Evolutionary conservation across 768 basidiomycete species (phyloP), one percentile per base, ranked within the genome.

Genomic region (Russula sp.): DNA sequence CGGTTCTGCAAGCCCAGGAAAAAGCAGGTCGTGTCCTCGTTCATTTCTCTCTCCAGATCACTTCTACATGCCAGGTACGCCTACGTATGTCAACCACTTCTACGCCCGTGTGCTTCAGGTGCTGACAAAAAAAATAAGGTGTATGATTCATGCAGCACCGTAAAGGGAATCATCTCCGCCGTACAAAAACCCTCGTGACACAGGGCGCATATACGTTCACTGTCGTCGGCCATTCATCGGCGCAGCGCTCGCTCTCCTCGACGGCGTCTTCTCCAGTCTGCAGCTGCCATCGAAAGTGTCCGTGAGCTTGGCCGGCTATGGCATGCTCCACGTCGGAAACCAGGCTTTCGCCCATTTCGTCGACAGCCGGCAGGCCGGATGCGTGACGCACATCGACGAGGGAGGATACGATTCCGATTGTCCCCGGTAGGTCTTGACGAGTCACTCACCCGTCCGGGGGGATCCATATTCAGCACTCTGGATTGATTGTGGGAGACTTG

Each of bases 401-500:
- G 38, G 29, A 58, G 35, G 78, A 80, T 56, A 69, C 72, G 0
- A 65, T 80, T n/a, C 78, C 78, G 2, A 77, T 68, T 56, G 58
- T 69, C 9, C 66, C 69, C n/a, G 76, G 75, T 9, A 69, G 63
- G 38, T 71, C 73, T 64, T 70, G 80, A 10, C 79, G 78, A 2
- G 83, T 71, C 66, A 73, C 71, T 57, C 82, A 83, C 48, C 76
- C 78, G 4, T 69, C 69, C 13, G 75, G 73, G 2, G 76, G 76
- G 67, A 63, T 73, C 4, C 75, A 76, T 60, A 75, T 76, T 65
- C 75, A 79, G 41, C 73, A 73, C 34, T 75, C 73, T 4, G 75
- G n/a, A n/a, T n/a, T n/a, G 74, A 0, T 69, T 72, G 18, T 88
- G 86, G 85, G 70, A 76, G 22, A 60, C 72, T 7, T 88, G 86